Evolutionary conservation across 805 yeast species (phyloP), one percentile per base, ranked within the genome.

Genomic region (Saccharomyces eubayanus): DNA sequence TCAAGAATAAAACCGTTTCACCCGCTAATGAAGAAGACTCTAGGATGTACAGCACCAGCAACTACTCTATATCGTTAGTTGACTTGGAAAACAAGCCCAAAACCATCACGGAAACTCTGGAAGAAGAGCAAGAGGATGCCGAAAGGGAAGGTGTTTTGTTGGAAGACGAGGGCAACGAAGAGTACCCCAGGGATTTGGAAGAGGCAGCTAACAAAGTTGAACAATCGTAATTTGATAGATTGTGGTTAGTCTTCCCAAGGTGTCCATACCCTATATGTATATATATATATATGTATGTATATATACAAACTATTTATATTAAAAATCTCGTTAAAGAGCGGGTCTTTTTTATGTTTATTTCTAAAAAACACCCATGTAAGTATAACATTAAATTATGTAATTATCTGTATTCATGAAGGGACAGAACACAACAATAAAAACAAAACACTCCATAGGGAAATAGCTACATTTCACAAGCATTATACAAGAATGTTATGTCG

Each of bases 1-100:
- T 47, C 46, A 31, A 49, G 46, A 47, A 56, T 50, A 40, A 49
- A 31, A 40, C 46, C 47, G 43, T 36, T 36, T 36, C 45, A 16
- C 36, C 28, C 20, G 5, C 29, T 14, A 24, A 28, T n/a, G 21
- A 46, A 28, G 51, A 53, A 31, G 59, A 57, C 41, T 52, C 58
- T 21, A 58, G 62, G 29, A 51, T 62, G 47, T 63, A 60, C 52
- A 55, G 62, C 27, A 62, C 68, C 10, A 64, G 60, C 50, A 65
- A 65, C 51, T 66, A 66, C 53, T 57, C 64, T 28, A 66, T 65
- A 28, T 64, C 70, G 3, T 64, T 60, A 51, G 58, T 59, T 21
- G 69, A 63, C 51, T 52, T 63, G 49, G 62, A 63, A 51, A 60
- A 57, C 49, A 68, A 65, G 6, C 62, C 68, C 14, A 63, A 62